A percentile compares a stretch with the other conserved stretches of the same genome.
These are phyloP conservation scores for Parascedosporium putredinis DNA, from an alignment of 2,329 filamentous ascomycete species.

Conservation along the genomic window DNA sequence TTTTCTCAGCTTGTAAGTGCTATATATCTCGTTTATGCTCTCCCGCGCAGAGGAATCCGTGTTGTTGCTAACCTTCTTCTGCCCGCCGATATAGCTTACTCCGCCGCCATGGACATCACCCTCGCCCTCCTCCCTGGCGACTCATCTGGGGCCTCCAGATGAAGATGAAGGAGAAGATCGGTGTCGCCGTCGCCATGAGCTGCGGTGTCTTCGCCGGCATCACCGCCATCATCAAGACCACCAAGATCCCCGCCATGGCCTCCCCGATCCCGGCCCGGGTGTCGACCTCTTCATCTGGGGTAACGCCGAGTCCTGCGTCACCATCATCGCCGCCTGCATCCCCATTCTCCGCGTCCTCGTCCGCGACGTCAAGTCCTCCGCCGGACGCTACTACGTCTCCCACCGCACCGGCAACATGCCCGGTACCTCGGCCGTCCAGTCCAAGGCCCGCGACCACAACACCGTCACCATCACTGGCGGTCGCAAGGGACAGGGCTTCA, in stretches of 20 bases:
- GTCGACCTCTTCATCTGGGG: constrained; percentile 15
- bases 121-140: constrained; percentile 30
- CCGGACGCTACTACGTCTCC: constrained; percentile 10
- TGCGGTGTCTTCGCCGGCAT: constrained; percentile 28
- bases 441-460: constrained; percentile 5
- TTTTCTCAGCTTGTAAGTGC: constrained; percentile 11
- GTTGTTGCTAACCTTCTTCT: too few relatives aligned
- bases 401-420: not conserved
- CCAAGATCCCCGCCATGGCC: constrained; percentile 14
- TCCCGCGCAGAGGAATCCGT: too few relatives aligned
- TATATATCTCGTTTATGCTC: not conserved
- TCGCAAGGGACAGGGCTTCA: not conserved
- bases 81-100: too few relatives aligned
- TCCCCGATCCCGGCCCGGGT: constrained; percentile 9
- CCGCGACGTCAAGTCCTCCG: constrained; percentile 11
- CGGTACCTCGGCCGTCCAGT: not conserved
- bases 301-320: constrained; percentile 13
- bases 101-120: constrained; percentile 26
- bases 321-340: constrained; percentile 16
- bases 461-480: constrained; percentile 6
- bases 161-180: constrained; percentile 28
- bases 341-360: constrained; percentile 15
- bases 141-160: constrained; percentile 29
- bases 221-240: constrained; percentile 21
- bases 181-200: constrained; percentile 30